These are phyloP conservation scores for Cornus kousa DNA, from an alignment of 148 eudicot species.

Conservation along the genomic window DNA sequence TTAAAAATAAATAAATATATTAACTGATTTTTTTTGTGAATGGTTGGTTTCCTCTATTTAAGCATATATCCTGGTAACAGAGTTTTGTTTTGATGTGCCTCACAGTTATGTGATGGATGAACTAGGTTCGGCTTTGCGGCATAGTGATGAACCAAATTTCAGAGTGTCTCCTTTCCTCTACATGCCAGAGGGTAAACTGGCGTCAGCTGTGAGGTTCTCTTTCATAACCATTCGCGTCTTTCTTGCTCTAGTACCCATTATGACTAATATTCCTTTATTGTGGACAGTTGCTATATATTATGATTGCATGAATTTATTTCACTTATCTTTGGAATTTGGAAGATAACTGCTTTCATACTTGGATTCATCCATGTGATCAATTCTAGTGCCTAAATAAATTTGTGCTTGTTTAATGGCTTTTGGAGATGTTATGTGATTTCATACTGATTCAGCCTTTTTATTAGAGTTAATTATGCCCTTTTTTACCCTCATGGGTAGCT, in stretches of 20 bases:
- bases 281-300: neutral
- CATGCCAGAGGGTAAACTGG: slow-evolving; percentile 92
- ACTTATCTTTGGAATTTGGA: neutral
- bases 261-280: neutral
- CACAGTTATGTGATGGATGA: slow-evolving; percentile 99
- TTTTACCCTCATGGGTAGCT: no score
- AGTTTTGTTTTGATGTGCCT: neutral
- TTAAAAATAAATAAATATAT: no score
- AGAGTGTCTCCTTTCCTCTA: slow-evolving; percentile 83
- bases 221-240: slow-evolving; percentile 6
- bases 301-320: neutral
- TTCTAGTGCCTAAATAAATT: neutral
- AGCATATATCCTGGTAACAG: neutral
- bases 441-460: neutral
- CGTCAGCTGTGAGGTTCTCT: slow-evolving; percentile 86
- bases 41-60: slow-evolving; percentile 10
- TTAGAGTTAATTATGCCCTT: neutral
- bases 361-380: neutral
- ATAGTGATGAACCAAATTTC: slow-evolving; percentile 88
- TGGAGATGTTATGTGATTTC: neutral
- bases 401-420: neutral
- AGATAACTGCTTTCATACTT: neutral
- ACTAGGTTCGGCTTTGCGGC: slow-evolving; percentile 93
- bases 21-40: neutral
- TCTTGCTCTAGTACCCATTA: neutral